Conservation (phyloP, 2,329 filamentous ascomycete species). For the Cladosporium sp. region DNA sequence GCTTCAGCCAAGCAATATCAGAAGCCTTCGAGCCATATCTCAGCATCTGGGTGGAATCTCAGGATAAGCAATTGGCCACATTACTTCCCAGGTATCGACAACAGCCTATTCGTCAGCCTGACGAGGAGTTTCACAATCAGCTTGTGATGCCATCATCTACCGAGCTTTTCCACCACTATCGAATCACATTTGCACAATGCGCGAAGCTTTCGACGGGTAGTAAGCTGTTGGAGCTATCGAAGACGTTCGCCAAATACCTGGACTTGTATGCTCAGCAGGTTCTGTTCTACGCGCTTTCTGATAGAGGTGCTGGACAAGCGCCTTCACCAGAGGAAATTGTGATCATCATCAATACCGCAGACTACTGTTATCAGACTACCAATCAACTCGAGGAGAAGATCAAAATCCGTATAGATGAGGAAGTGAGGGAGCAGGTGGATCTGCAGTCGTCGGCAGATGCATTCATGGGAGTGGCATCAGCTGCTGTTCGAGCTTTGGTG, state of each 20-base stretch:
- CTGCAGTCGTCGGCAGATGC: conserved; percentile 89
- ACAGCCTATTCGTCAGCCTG: conserved; percentile 72
- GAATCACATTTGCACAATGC: conserved; percentile 86
- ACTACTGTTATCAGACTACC: conserved; percentile 94
- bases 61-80: conserved; percentile 78
- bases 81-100: conserved; percentile 85
- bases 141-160: conserved; percentile 90
- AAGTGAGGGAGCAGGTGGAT: conserved; percentile 72
- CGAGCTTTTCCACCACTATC: conserved; percentile 96
- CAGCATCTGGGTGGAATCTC: conserved; percentile 93
- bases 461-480: conserved; percentile 90
- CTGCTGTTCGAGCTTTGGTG: conserved; percentile 78
- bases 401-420: conserved; percentile 79
- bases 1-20: conserved; percentile 86
- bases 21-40: conserved; percentile 97
- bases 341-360: conserved; percentile 88
- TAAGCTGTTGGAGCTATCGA: conserved; percentile 77
- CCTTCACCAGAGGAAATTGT: conserved; percentile 72
- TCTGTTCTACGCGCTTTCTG: conserved; percentile 66
- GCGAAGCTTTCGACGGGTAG: conserved; percentile 92
- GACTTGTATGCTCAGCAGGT: conserved; percentile 96
- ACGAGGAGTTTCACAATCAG: conserved; percentile 89
- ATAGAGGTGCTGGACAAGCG: conserved; percentile 52
- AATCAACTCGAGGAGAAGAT: conserved; percentile 93
- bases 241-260: conserved; percentile 83